Conservation (phyloP, 78 protist species). For the slime mould (Dictyostelium discoideum) region DNA sequence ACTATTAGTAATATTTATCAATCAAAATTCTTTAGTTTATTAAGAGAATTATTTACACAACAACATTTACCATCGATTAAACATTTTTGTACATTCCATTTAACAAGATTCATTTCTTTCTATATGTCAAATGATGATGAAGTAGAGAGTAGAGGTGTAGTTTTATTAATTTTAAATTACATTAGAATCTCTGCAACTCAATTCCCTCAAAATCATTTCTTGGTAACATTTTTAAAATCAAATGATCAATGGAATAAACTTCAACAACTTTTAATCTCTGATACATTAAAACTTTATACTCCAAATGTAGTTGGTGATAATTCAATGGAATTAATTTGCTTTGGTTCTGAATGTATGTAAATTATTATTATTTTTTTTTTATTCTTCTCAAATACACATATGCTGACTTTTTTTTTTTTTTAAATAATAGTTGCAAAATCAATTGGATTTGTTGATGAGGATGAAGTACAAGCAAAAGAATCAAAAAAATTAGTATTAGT, state of each 20-base stretch:
- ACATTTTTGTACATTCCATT: conserved; percentile 54
- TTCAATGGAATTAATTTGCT: neutral
- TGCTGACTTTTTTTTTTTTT: neutral
- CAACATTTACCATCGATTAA: conserved; percentile 63
- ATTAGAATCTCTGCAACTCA: conserved; percentile 22
- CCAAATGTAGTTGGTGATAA: neutral
- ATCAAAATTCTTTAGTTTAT: conserved; percentile 26
- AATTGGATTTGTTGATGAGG: conserved; percentile 65
- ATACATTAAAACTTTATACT: neutral
- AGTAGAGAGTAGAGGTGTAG: conserved; percentile 15
- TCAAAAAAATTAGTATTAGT: neutral
- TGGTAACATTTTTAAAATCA: conserved; percentile 42
- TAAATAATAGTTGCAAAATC: conserved; percentile 35
- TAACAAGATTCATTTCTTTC: conserved; percentile 47
- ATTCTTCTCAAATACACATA: neutral
- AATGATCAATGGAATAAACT: conserved; percentile 52
- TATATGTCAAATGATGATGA: neutral
- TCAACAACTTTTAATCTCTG: neutral
- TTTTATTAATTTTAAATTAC: conserved; percentile 40
- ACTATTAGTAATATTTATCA: conserved; percentile 57
- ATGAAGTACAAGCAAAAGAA: neutral
- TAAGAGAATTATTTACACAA: conserved; percentile 55
- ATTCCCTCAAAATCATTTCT: conserved; percentile 4
- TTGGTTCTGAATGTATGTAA: conserved; percentile 70
- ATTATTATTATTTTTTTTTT: neutral